Evolutionary conservation across 202 grass and related monocot species (phyloP), one percentile per base, ranked within the genome.

Genomic region (Setaria italica): DNA sequence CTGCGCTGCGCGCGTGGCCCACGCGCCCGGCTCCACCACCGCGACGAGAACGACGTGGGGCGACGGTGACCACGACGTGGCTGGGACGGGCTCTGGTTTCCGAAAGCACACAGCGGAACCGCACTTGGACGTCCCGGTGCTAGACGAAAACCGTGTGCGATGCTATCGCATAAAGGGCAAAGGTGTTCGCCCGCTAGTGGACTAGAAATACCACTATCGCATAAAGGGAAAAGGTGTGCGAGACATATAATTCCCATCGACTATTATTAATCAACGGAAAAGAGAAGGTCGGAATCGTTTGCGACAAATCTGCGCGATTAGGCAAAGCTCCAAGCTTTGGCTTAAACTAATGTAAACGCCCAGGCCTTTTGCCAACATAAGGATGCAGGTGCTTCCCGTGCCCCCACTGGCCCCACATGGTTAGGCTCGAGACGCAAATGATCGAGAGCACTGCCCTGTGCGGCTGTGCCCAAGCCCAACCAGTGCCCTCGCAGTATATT

Each of bases 131-230:
- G 59, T 62, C 43, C 1, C 46, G 60, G 77, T 65, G 15, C 7
- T 33, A 3, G 25, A 9, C 29, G 4, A 46, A 82, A 82, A 82
- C 85, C 53, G 72, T 62, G 85, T 82, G 85, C 78, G 11, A 55
- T 20, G 30, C 34, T 37, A 13, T 14, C 29, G 33, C 43, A 6
- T 13, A 32, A 17, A 66, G 9, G 62, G 34, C 41, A 48, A 80
- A 56, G 25, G 25, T 25, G 25, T 25, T 25, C 25, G 25, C 25
- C 25, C 25, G 48, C 14, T 34, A 51, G 49, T 45, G 65, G 50
- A 11, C 12, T 43, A 29, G 50, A 70, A 81, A 32, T 13, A 50
- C 29, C 39, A 13, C 41, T 45, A 41, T 41, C 3, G 39, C 39
- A 41, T 41, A 41, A 41, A 41, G 39, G 39, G 39, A 41, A 41